These are phyloP conservation scores for Phlyctochytrium arcticum DNA, from an alignment of 192 early-diverging fungal species.

Conservation along the genomic window DNA sequence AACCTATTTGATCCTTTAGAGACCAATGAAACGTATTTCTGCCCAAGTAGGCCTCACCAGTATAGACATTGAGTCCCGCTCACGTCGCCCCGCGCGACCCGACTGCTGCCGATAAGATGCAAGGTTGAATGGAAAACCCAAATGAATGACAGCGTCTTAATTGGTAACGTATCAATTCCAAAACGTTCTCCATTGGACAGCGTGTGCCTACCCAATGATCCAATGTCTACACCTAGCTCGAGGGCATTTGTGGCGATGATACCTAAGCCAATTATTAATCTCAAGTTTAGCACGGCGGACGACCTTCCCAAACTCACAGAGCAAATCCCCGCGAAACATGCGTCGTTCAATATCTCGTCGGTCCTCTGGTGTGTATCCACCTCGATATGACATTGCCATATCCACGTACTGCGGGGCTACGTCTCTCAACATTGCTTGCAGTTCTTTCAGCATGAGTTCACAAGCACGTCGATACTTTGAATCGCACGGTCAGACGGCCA, in stretches of 20 bases:
- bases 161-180: not conserved
- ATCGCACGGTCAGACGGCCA: conserved; percentile 16
- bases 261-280: conserved; percentile 12
- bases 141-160: conserved; percentile 67
- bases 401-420: not conserved
- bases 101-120: conserved; percentile 67
- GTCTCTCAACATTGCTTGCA: conserved; percentile 30
- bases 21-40: not conserved
- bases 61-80: conserved; percentile 55
- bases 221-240: conserved; percentile 82
- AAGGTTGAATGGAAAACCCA: conserved; percentile 64
- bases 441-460: conserved; percentile 43
- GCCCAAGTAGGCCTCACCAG: conserved; percentile 35
- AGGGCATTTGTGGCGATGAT: conserved; percentile 76
- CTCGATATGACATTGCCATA: conserved; percentile 67
- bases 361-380: conserved; percentile 66
- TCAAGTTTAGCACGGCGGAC: not conserved
- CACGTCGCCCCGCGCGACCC: conserved; percentile 69
- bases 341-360: conserved; percentile 64
- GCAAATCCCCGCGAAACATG: conserved; percentile 62
- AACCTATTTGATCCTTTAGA: conserved; percentile 7
- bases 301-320: conserved; percentile 18
- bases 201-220: conserved; percentile 26
- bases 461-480: conserved; percentile 50
- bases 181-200: not conserved